These are phyloP conservation scores for Macrolepiota dolichaula DNA, from an alignment of 768 basidiomycete genomes.

Conservation along the genomic window DNA sequence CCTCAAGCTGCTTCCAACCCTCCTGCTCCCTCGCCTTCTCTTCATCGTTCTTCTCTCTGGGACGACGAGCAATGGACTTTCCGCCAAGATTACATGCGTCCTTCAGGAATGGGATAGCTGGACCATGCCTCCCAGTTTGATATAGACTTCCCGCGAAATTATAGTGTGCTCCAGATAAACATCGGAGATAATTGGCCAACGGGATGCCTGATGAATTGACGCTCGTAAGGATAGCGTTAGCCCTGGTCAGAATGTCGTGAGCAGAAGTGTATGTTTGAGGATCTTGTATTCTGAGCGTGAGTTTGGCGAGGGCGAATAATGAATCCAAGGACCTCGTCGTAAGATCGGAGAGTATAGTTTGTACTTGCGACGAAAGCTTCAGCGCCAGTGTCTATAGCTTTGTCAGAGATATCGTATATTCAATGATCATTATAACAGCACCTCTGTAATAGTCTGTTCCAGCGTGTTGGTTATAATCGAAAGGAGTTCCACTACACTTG, in stretches of 20 bases:
- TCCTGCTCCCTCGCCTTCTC: constrained; percentile 15
- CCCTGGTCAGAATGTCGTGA: constrained; percentile 45
- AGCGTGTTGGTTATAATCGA: constrained; percentile 8
- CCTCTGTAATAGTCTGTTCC: background rate
- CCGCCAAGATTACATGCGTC: constrained; percentile 56
- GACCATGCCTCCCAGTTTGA: constrained; percentile 55
- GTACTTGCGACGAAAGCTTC: background rate
- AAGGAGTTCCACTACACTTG: constrained; percentile 5
- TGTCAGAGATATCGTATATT: background rate
- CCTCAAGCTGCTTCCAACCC: constrained; percentile 59
- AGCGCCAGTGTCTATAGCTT: background rate
- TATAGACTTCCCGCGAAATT: constrained; percentile 71
- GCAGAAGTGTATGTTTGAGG: constrained; percentile 43
- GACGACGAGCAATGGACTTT: constrained; percentile 37
- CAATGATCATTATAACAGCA: background rate
- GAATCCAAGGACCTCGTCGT: constrained; percentile 51
- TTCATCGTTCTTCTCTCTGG: constrained; percentile 20
- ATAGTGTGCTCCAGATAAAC: constrained; percentile 69
- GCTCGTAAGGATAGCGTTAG: constrained; percentile 30
- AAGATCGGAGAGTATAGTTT: constrained; percentile 19
- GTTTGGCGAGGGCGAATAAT: constrained; percentile 50
- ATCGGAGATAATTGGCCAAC: constrained; percentile 58
- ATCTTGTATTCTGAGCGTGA: constrained; percentile 33
- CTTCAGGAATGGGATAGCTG: constrained; percentile 64
- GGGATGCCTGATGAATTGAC: constrained; percentile 21